A percentile compares a stretch with the other conserved stretches of the same genome.
Evolutionary conservation across 1,139 yeast species (phyloP).

Genomic region (Yamadazyma friedrichii): DNA sequence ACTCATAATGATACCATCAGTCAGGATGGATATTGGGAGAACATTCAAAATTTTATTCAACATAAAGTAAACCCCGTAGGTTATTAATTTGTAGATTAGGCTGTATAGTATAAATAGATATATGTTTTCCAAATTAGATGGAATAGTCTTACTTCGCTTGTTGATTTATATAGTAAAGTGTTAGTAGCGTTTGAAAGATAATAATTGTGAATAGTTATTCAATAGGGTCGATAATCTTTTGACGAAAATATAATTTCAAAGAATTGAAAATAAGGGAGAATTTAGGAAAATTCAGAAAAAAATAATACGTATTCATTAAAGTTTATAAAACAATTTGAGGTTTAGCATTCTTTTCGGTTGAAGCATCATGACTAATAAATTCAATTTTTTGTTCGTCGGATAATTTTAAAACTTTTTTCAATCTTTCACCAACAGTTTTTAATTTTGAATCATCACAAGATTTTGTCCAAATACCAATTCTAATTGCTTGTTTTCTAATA

Average conservation of each 20-base stretch:
- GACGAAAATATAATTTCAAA: no score
- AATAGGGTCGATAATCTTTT: no score
- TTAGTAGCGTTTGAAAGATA: no score
- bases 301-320: no score
- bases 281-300: no score
- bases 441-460: conserved; percentile 67
- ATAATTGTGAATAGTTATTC: no score
- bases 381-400: conserved; percentile 70
- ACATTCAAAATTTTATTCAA: conserved; percentile 55
- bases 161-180: no score
- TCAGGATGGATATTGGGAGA: conserved; percentile 75
- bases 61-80: conserved; percentile 42
- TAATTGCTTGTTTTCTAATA: conserved; percentile 78
- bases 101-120: no score
- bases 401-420: conserved; percentile 76
- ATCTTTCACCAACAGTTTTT: conserved; percentile 75
- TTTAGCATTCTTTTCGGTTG: conserved; percentile 43
- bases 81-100: conserved; percentile 16
- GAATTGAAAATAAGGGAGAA: no score
- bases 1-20: conserved; percentile 78
- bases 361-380: conserved; percentile 65
- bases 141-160: no score
- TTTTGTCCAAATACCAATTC: conserved; percentile 93
- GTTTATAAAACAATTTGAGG: conserved; percentile 39
- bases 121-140: no score